Conservation (phyloP, 2,329 filamentous ascomycete genomes). For the Epichloe festucae region DNA sequence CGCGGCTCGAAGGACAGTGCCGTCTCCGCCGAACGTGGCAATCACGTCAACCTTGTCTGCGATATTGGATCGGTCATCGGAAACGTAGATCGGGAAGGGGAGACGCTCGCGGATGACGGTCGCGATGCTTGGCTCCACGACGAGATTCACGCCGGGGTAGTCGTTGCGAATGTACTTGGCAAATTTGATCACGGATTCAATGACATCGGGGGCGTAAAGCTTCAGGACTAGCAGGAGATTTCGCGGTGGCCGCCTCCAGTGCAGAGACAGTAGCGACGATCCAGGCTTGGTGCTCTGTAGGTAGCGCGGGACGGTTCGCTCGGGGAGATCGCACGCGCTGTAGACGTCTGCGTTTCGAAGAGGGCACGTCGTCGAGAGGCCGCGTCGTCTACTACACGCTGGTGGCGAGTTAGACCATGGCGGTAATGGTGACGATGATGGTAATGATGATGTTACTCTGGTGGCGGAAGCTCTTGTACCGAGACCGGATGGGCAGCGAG, state of each 20-base stretch:
- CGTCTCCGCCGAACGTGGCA: constrained; percentile 79
- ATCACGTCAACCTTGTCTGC: constrained; percentile 77
- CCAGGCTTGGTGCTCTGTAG: constrained; percentile 29
- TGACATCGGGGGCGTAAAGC: constrained; percentile 40
- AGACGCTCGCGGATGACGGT: constrained; percentile 56
- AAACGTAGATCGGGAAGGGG: constrained; percentile 59
- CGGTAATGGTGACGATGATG: background rate
- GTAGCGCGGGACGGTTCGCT: constrained; percentile 22
- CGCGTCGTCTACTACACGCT: constrained; percentile 14
- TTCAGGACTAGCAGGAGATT: constrained; percentile 48
- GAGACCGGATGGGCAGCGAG: background rate
- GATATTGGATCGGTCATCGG: constrained; percentile 38
- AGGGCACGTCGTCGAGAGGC: constrained; percentile 35
- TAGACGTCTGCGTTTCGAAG: constrained; percentile 21
- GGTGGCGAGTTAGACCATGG: background rate
- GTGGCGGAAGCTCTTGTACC: background rate
- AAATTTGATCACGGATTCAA: constrained; percentile 39
- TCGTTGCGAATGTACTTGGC: constrained; percentile 63
- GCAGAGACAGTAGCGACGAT: constrained; percentile 41
- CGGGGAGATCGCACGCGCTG: constrained; percentile 21
- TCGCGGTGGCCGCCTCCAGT: constrained; percentile 39
- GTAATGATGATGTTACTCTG: background rate
- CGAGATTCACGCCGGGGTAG: constrained; percentile 68
- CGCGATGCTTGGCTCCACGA: constrained; percentile 71
- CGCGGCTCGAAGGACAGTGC: constrained; percentile 24